Evolutionary conservation across 352 stramenopile genomes (phyloP), one percentile per base, ranked within the genome.

Genomic region (Globisporangium iwayamae): DNA sequence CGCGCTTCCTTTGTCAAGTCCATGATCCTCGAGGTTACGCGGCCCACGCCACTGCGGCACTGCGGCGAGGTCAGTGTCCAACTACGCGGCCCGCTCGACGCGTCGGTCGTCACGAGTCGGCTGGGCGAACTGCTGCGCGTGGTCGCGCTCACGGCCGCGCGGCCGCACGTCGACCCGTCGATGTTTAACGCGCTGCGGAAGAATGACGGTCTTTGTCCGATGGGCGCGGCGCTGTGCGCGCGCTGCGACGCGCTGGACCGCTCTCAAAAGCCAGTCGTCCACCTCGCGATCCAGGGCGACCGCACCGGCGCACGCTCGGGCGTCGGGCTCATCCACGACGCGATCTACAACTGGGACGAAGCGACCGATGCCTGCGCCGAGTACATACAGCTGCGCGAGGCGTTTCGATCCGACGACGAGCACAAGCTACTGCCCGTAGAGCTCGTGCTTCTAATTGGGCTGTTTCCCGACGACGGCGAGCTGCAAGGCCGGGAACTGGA

Each of bases 101-200:
- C 6, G 34, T 11, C 34, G 34, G 34, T 39, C 34, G 34, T 39
- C 34, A 7, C 34, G 34, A 7, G 34, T 2, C 8, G 47, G 4
- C 47, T 53, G 47, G 47, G 47, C 47, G 47, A 53, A 13, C 2
- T 53, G 47, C 47, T 53, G 47, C 47, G 47, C 20, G 20, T 53
- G 1, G 47, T 53, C 4, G 20, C n/a, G 20, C 47, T 53, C 47
- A 34, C 47, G 47, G 32, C 47, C n/a, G 47, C 47, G 47, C 47
- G 22, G 22, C 22, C n/a, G 20, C 47, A 53, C 25, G 47, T 53
- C n/a, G 47, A 53, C 25, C 1, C 47, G 18, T 7, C 10, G n/a
- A n/a, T 53, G 7, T 34, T 53, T 20, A 53, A 53, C 20, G 18
- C 47, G 47, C 47, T 53, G 47, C 32, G 47, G 47, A 20, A 53